Evolutionary conservation across 768 basidiomycete species (phyloP).

Genomic region (Tricholoma sp.): DNA sequence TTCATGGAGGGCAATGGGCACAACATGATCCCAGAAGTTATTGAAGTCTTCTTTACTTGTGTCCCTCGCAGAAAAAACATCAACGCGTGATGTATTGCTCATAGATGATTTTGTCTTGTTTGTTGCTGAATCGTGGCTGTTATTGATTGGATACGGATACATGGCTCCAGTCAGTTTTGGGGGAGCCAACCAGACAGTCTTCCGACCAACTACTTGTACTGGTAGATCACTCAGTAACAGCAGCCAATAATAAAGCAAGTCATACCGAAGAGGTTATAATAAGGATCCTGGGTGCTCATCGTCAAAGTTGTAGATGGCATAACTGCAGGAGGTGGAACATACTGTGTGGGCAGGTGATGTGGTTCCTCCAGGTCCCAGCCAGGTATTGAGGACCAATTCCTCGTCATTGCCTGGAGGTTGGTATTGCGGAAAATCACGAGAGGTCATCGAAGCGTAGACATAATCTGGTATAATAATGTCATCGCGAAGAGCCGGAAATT

Average conservation of each 20-base stretch:
- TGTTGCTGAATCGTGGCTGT: conserved; percentile 30
- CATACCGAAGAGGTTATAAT: conserved; percentile 83
- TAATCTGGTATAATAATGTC: conserved; percentile 90
- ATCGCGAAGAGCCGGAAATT: conserved; percentile 71
- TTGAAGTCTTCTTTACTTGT: conserved; percentile 29
- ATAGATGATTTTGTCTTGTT: conserved; percentile 42
- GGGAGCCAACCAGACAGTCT: conserved; percentile 90
- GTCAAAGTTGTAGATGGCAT: background rate
- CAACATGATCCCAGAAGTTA: conserved; percentile 51
- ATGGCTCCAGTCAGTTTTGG: conserved; percentile 51
- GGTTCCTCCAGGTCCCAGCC: conserved; percentile 79
- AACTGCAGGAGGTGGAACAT: conserved; percentile 8
- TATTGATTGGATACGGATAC: conserved; percentile 44
- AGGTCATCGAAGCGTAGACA: conserved; percentile 58
- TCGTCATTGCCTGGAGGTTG: conserved; percentile 61
- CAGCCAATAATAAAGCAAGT: conserved; percentile 6
- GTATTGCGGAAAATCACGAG: conserved; percentile 49
- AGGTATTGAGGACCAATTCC: conserved; percentile 64
- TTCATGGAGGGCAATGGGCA: conserved; percentile 52
- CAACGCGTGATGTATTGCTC: conserved; percentile 77
- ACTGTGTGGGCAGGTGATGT: conserved; percentile 89
- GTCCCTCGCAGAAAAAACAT: conserved; percentile 55
- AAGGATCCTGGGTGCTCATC: conserved; percentile 66
- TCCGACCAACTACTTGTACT: conserved; percentile 88
- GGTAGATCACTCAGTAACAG: conserved; percentile 2